phyloP scores from a whole-genome alignment of 306 rosid genomes.

The Hippophae rhamnoides region DNA sequence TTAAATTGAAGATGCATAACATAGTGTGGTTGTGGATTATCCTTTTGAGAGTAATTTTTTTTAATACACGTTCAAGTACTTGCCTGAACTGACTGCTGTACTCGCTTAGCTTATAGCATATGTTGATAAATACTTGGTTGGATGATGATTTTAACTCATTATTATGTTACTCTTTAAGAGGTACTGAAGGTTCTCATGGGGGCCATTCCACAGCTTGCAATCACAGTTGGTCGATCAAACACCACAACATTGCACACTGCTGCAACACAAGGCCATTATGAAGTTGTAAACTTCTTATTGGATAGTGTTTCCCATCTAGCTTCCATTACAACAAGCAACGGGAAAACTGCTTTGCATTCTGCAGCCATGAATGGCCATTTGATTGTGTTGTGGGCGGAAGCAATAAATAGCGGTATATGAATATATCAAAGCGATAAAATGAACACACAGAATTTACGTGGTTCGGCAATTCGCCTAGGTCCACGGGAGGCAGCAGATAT shows the following conservation, averaged over 20 bases:
- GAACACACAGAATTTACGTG: too few species aligned
- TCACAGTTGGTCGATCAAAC: slow-evolving; percentile 68
- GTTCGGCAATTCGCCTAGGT: too few species aligned
- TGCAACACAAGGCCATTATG: slow-evolving; percentile 59
- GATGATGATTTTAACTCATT: not conserved
- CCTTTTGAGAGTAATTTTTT: too few species aligned
- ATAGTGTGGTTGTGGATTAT: too few species aligned
- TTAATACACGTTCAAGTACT: not conserved
- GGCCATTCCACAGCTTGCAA: slow-evolving; percentile 53
- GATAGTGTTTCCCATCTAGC: slow-evolving; percentile 35
- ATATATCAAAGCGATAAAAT: too few species aligned
- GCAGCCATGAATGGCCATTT: slow-evolving; percentile 66
- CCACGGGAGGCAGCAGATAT: too few species aligned
- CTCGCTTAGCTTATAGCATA: not conserved
- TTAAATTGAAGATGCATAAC: too few species aligned
- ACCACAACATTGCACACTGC: slow-evolving; percentile 79
- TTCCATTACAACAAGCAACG: slow-evolving; percentile 56
- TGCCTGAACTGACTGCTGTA: not conserved
- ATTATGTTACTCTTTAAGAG: slow-evolving; percentile 32
- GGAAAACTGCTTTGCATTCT: slow-evolving; percentile 73
- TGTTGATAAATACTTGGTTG: not conserved
- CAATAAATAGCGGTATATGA: too few species aligned
- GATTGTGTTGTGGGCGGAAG: too few species aligned
- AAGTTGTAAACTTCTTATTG: slow-evolving; percentile 48
- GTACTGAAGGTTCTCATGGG: slow-evolving; percentile 55